phyloP scores from a whole-genome alignment of 2,329 filamentous ascomycete genomes.

The Myriosclerotinia duriaeana region DNA sequence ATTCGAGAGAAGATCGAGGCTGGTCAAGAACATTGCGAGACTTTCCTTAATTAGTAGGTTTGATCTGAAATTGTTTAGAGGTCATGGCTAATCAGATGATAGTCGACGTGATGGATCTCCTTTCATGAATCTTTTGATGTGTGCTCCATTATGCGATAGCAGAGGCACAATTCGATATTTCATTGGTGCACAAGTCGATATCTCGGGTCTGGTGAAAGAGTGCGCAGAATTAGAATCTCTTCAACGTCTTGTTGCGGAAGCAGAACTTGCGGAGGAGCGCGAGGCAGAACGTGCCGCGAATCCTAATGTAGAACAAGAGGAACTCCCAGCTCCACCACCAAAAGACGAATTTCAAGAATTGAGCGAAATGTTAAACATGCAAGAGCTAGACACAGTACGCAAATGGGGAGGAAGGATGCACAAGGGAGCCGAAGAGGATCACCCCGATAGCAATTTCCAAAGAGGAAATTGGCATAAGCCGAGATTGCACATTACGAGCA shows the following conservation, averaged over 20 bases:
- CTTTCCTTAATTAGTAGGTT: conserved; percentile 69
- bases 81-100: conserved; percentile 10
- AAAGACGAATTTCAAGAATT: conserved; percentile 66
- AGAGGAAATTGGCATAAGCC: conserved; percentile 44
- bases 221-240: conserved; percentile 60
- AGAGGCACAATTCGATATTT: conserved; percentile 61
- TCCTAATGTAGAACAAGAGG: conserved; percentile 21
- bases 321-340: conserved; percentile 27
- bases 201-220: conserved; percentile 63
- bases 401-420: conserved; percentile 65
- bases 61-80: neutral
- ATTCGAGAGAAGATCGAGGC: conserved; percentile 60
- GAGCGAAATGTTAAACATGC: conserved; percentile 66
- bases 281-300: conserved; percentile 30
- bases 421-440: conserved; percentile 47
- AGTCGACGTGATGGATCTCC: conserved; percentile 65
- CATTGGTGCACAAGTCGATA: conserved; percentile 65
- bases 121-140: conserved; percentile 67
- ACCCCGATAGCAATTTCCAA: conserved; percentile 42
- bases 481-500: conserved; percentile 45
- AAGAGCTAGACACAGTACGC: conserved; percentile 64
- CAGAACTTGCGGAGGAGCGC: conserved; percentile 34
- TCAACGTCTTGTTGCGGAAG: conserved; percentile 44
- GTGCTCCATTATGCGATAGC: conserved; percentile 61
- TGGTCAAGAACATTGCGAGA: conserved; percentile 70